phyloP scores from a whole-genome alignment of 495 filamentous ascomycete genomes.

The Neurospora sp. region DNA sequence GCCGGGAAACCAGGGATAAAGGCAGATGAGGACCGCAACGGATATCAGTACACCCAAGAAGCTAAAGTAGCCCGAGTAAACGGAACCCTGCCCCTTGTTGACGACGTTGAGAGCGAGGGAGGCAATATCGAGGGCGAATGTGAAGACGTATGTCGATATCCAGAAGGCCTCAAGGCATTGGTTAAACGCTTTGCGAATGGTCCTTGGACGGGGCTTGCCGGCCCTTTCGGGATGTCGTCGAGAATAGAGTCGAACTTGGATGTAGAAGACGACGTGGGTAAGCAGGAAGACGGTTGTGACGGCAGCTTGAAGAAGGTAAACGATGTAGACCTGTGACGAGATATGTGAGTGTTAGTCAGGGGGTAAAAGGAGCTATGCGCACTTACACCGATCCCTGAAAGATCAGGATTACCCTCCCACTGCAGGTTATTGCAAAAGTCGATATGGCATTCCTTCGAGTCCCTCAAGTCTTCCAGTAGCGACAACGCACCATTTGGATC shows the following conservation, averaged over 20 bases:
- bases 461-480: background rate
- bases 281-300: background rate
- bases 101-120: background rate
- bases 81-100: background rate
- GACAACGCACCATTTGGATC: background rate
- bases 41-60: slow-evolving; percentile 77
- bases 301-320: background rate
- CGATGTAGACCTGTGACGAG: background rate
- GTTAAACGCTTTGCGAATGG: background rate
- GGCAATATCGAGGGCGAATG: background rate
- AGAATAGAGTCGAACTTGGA: background rate
- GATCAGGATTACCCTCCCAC: background rate
- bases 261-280: background rate
- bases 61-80: slow-evolving; percentile 51
- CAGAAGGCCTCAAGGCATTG: background rate
- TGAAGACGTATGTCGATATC: background rate
- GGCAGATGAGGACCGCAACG: slow-evolving; percentile 52
- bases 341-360: background rate
- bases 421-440: background rate
- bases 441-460: background rate
- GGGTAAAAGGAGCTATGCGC: background rate
- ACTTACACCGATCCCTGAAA: background rate
- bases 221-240: background rate
- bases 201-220: background rate
- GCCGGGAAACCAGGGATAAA: background rate